Evolutionary conservation across 805 yeast genomes (phyloP), one percentile per base, ranked within the genome.

Genomic region (Lachancea thermotolerans): DNA sequence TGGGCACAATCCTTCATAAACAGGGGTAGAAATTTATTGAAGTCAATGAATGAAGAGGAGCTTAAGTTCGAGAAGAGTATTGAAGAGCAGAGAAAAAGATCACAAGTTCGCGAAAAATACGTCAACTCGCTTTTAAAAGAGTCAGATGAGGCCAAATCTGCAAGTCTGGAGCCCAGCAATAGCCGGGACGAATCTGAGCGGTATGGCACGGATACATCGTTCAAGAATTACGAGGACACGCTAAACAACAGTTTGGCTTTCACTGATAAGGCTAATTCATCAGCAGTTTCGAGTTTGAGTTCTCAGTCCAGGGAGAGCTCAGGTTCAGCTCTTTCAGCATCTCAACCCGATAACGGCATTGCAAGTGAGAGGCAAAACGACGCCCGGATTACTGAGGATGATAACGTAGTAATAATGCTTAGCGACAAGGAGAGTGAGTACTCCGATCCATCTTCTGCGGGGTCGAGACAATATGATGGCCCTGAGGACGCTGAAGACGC

Each of bases 1-100:
- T 57, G 59, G 61, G 39, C 59, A 11, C 44, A 49, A 3, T 54
- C 59, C 0, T 28, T 59, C 16, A 57, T 61, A 15, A 30, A 36
- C 12, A 56, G 54, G 46, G 64, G 64, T 12, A 54, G 49, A 28
- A 36, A 46, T 12, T 49, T 58, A 17, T 45, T 60, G 33, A 44
- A 49, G 11, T 37, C 52, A 2, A 16, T 56, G 18, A 38, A 46
- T 14, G 49, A 50, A 11, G 56, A 46, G 9, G 54, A 51, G 15
- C 32, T n/a, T 8, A 40, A 33, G 6, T 53, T 51, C 25, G 45
- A 49, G 15, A 32, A 37, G 12, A 50, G 48, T 27, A 32, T 56
- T n/a, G 42, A 39, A 16, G 46, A 45, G 25, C 50, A 51, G 34
- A 37, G 33, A 6, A 29, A 38, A 27, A 39, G 36, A 10, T 30